Conservation (phyloP, 73 alveolate species). For the Paramecium tetraurelia region DNA sequence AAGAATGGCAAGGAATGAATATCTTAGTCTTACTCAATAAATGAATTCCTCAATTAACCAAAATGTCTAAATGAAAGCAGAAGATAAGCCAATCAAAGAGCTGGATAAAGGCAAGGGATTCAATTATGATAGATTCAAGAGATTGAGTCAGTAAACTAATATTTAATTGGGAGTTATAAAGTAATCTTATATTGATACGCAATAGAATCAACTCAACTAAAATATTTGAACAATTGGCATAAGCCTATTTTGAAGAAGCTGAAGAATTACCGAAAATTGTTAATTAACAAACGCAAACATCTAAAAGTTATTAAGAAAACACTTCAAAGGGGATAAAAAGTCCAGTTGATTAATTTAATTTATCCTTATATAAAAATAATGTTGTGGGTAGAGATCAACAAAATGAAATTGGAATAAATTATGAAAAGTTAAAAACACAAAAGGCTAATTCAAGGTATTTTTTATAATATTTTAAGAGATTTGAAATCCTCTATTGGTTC, state of each 20-base stretch:
- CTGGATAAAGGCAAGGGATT: neutral
- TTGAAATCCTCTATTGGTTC: neutral
- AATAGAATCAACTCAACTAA: constrained; percentile 34
- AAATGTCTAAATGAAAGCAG: neutral
- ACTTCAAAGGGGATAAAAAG: neutral
- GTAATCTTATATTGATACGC: neutral
- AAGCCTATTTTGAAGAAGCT: neutral
- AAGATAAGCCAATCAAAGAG: neutral
- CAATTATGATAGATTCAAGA: neutral
- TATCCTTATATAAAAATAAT: neutral
- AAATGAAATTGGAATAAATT: neutral
- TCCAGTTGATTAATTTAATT: constrained; percentile 13
- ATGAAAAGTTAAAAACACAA: neutral
- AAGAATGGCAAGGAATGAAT: constrained; percentile 33
- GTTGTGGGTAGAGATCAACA: neutral
- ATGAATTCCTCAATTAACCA: neutral
- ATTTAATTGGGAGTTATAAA: neutral
- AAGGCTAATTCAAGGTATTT: neutral
- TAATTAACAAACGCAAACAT: neutral
- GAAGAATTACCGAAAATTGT: neutral
- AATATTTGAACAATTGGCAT: neutral
- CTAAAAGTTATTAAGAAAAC: neutral
- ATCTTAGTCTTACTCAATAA: neutral
- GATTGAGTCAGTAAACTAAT: neutral
- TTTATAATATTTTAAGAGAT: neutral